Percentiles rank a stretch among this genome's conserved stretches.
Evolutionary conservation across 139 green algal genomes (phyloP).

Genomic region (Chara braunii): DNA sequence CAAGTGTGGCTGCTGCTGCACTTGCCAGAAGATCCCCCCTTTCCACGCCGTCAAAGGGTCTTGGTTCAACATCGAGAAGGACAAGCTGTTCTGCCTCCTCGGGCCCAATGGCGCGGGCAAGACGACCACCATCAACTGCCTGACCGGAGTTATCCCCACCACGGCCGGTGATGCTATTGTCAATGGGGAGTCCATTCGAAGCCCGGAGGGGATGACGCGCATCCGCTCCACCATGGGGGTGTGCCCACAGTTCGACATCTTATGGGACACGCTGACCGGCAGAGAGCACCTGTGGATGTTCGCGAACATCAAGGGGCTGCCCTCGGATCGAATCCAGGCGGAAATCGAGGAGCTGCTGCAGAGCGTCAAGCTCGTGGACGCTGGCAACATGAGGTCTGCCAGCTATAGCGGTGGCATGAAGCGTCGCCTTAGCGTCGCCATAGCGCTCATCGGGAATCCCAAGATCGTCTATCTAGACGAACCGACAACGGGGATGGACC

Average conservation of each 20-base stretch:
- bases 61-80: constrained; percentile 45
- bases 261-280: constrained; percentile 81
- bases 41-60: constrained; percentile 41
- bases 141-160: constrained; percentile 59
- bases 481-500: constrained; percentile 86
- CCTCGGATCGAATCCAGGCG: constrained; percentile 29
- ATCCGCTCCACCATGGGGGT: constrained; percentile 52
- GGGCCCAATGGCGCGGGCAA: constrained; percentile 53
- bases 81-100: constrained; percentile 49
- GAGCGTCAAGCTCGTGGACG: constrained; percentile 29
- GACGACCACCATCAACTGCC: constrained; percentile 50
- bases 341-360: constrained; percentile 29
- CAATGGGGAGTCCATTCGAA: constrained; percentile 23
- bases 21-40: background rate
- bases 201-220: constrained; percentile 56
- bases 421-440: constrained; percentile 50
- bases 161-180: constrained; percentile 50
- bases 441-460: constrained; percentile 85
- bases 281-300: constrained; percentile 87
- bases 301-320: constrained; percentile 68
- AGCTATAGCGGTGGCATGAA: constrained; percentile 50
- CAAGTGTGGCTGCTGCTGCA: constrained; percentile 15
- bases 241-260: constrained; percentile 93
- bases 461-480: constrained; percentile 91
- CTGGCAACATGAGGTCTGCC: constrained; percentile 8